These are phyloP conservation scores for Gracilariopsis chorda DNA, from an alignment of 23 red algal genomes.

Conservation along the genomic window DNA sequence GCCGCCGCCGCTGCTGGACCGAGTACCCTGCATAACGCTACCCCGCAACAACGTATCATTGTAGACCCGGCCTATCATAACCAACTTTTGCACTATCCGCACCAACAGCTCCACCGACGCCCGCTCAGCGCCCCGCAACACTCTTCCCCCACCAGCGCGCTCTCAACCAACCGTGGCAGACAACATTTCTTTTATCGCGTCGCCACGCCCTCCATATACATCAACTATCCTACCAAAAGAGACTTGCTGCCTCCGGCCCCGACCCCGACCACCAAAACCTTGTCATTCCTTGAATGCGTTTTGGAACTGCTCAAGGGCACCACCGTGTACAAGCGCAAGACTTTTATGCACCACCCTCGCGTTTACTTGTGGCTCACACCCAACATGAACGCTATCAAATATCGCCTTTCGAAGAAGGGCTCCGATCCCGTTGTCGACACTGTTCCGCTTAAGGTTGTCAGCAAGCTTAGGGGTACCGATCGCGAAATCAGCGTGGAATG, in stretches of 20 bases:
- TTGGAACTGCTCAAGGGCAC: constrained; percentile 55
- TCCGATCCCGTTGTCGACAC: background rate
- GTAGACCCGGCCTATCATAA: too few species aligned
- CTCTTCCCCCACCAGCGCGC: too few species aligned
- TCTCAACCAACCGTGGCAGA: too few species aligned
- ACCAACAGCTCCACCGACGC: too few species aligned
- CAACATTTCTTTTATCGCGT: background rate
- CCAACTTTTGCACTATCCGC: too few species aligned
- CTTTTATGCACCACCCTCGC: constrained; percentile 30
- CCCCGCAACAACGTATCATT: too few species aligned
- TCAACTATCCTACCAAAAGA: background rate
- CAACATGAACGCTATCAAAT: constrained; percentile 22
- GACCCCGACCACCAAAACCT: constrained; percentile 8
- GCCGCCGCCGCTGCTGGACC: background rate
- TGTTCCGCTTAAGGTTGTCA: constrained; percentile 6
- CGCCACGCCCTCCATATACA: background rate
- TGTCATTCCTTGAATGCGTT: constrained; percentile 74
- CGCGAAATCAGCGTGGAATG: constrained; percentile 44
- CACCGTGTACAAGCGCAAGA: background rate
- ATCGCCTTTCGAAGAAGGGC: background rate
- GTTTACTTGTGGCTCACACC: constrained; percentile 47
- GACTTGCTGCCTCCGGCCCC: background rate
- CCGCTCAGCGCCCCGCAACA: too few species aligned
- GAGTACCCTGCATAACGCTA: too few species aligned
- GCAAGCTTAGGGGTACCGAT: constrained; percentile 39